Evolutionary conservation across 352 stramenopile genomes (phyloP).

Genomic region (Halophytophthora batemanensis): DNA sequence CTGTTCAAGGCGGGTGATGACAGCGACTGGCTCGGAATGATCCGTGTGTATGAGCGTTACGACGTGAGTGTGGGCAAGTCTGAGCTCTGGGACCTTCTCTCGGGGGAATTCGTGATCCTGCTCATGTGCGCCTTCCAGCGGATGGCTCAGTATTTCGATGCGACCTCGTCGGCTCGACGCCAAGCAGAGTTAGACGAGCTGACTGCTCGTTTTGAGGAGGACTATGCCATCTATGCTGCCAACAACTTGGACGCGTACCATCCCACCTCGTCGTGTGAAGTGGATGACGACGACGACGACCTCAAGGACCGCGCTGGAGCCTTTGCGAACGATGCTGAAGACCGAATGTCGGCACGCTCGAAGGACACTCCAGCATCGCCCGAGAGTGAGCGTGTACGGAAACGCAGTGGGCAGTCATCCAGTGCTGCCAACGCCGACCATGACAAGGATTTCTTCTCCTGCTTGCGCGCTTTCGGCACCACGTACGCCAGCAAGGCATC

Average conservation of each 20-base stretch:
- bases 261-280: constrained; percentile 53
- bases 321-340: constrained; percentile 30
- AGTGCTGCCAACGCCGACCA: constrained; percentile 8
- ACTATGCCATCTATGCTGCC: constrained; percentile 39
- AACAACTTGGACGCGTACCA: constrained; percentile 32
- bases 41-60: constrained; percentile 48
- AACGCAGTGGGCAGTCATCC: constrained; percentile 1
- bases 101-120: constrained; percentile 62
- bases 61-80: constrained; percentile 24
- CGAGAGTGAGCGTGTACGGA: neutral
- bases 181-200: constrained; percentile 35
- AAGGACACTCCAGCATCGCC: constrained; percentile 5
- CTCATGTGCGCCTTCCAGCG: constrained; percentile 73
- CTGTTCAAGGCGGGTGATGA: constrained; percentile 48
- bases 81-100: constrained; percentile 52
- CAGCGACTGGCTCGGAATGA: constrained; percentile 54
- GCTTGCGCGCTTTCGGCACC: constrained; percentile 59
- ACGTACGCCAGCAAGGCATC: constrained; percentile 74
- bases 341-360: constrained; percentile 8
- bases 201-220: constrained; percentile 40
- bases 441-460: constrained; percentile 62
- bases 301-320: constrained; percentile 37
- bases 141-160: constrained; percentile 69
- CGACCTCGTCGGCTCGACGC: constrained; percentile 31
- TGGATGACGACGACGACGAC: constrained; percentile 50